Evolutionary conservation across 2,329 filamentous ascomycete genomes (phyloP).

Genomic region (Calonectria crousiana): DNA sequence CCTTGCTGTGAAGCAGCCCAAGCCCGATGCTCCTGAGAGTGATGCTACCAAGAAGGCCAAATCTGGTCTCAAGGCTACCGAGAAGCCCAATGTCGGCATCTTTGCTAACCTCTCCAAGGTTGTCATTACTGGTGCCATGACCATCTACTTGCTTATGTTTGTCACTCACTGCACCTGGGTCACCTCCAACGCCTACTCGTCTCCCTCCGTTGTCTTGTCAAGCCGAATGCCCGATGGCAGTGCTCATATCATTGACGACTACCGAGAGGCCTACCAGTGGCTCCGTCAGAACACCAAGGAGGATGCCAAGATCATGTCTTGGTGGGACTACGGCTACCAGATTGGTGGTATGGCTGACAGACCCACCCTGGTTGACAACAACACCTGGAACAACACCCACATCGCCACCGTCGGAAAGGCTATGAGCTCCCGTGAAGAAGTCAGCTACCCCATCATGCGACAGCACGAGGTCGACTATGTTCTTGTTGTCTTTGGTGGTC

Average conservation of each 20-base stretch:
- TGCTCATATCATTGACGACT: constrained; percentile 99
- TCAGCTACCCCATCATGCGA: constrained; percentile 98
- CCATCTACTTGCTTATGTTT: constrained; percentile 89
- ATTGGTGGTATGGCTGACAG: constrained; percentile 99
- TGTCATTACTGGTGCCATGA: constrained; percentile 78
- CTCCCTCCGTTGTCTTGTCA: constrained; percentile 94
- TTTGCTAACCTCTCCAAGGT: constrained; percentile 85
- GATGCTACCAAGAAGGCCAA: constrained; percentile 70
- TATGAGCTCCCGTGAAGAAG: constrained; percentile 97
- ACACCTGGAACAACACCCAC: constrained; percentile 99
- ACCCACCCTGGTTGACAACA: constrained; percentile 98
- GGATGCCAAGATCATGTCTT: constrained; percentile 98
- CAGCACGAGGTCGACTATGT: constrained; percentile 99
- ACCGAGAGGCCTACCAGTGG: constrained; percentile 99
- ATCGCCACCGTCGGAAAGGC: constrained; percentile 99
- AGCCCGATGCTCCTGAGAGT: constrained; percentile 55
- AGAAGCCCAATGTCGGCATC: constrained; percentile 83
- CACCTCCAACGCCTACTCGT: constrained; percentile 98
- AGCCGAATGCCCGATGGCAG: constrained; percentile 93
- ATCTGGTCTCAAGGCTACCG: constrained; percentile 74
- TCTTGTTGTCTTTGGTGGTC: constrained; percentile 94
- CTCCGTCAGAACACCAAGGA: constrained; percentile 95
- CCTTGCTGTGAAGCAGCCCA: constrained; percentile 74
- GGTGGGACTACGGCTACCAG: constrained; percentile 99
- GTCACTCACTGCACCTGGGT: constrained; percentile 99